Conservation (phyloP, 2,329 filamentous ascomycete genomes). For the Macrophomina phaseolina region DNA sequence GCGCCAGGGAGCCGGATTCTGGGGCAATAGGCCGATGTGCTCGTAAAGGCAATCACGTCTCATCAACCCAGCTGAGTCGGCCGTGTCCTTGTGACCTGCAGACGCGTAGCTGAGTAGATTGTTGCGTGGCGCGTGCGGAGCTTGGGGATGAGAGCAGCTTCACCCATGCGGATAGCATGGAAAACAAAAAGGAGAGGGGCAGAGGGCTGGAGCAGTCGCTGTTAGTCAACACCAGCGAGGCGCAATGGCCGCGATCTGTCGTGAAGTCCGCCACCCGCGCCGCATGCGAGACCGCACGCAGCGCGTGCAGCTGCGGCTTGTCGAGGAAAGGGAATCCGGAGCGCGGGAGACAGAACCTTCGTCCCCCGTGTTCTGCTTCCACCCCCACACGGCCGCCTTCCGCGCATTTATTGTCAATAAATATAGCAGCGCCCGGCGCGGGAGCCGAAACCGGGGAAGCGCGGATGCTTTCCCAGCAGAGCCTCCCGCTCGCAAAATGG, state of each 20-base stretch:
- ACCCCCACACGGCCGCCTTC: constrained; percentile 14
- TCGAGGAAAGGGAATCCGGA: constrained; percentile 9
- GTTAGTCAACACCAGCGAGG: constrained; percentile 10
- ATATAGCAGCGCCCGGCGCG: constrained; percentile 18
- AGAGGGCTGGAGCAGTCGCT: constrained; percentile 14
- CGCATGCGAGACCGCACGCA: constrained; percentile 5
- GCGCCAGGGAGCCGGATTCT: neutral
- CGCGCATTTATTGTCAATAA: constrained; percentile 26
- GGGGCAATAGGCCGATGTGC: constrained; percentile 1
- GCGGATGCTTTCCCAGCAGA: constrained; percentile 19
- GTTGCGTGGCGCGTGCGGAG: constrained; percentile 10
- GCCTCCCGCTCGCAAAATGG: constrained; percentile 12
- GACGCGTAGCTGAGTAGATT: constrained; percentile 8
- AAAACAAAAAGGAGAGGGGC: neutral
- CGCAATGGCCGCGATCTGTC: neutral
- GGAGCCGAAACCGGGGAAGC: constrained; percentile 25
- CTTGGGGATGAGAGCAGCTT: constrained; percentile 4
- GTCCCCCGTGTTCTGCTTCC: neutral
- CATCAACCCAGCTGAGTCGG: constrained; percentile 10
- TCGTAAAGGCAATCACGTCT: constrained; percentile 20
- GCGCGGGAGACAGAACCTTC: neutral
- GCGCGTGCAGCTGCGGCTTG: neutral
- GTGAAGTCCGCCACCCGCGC: constrained; percentile 12
- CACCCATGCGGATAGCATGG: neutral
- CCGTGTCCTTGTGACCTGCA: constrained; percentile 20